Evolutionary conservation across 2,329 filamentous ascomycete species (phyloP), one percentile per base, ranked within the genome.

Genomic region (Nemania sp.): DNA sequence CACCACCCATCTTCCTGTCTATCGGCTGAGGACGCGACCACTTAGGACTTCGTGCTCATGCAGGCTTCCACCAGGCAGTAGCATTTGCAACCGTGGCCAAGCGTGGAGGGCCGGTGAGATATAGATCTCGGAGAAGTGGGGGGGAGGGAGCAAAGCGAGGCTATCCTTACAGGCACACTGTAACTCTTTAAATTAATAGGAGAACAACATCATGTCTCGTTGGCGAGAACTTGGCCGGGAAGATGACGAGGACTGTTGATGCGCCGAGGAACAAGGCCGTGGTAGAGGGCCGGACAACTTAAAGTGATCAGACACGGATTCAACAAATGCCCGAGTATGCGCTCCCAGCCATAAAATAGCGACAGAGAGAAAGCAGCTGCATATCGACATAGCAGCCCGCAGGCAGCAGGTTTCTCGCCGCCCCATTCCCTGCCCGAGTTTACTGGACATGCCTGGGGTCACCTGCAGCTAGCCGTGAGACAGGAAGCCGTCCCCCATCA

Each of bases 401-500:
- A 51, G 57, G 54, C 40, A 45, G 57, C 51, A 43, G 51, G 50
- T 54, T 39, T 47, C 56, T 58, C 51, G 56, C 60, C 60, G 60
- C 57, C 57, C 60, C 60, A 34, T 58, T 51, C 50, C 54, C 52
- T 61, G 60, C 57, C 60, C 53, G 47, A 51, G 48, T 59, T 52
- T 59, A 54, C 49, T 61, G 34, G 47, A 46, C 56, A 62, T 54
- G 57, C 64, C 60, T n/a, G 61, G 65, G 64, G 59, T 63, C 42
- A 50, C 25, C 62, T 71, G 69, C 69, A 70, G 62, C 63, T 64
- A 68, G 49, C 69, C 67, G 69, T 64, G 59, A 67, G 60, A 60
- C 59, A 65, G 43, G 35, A 60, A 42, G 54, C 62, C 52, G 54
- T 54, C 53, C 45, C 48, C 48, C 59, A 57, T 63, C 60, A 66